phyloP scores from a whole-genome alignment of 2,329 filamentous ascomycete species.

The Raffaelea albimanens region DNA sequence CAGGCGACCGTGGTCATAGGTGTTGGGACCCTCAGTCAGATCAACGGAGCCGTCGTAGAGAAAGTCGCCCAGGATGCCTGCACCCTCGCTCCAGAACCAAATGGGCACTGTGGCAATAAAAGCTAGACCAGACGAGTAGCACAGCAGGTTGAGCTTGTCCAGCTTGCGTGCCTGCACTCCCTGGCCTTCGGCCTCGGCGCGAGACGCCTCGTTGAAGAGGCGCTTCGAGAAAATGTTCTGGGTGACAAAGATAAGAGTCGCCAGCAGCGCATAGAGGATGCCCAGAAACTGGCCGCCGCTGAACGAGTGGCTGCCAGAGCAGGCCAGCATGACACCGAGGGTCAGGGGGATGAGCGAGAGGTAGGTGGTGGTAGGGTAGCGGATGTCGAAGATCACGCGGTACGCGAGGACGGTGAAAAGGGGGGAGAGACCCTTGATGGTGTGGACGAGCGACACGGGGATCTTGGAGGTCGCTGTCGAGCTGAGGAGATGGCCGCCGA shows the following conservation, averaged over 20 bases:
- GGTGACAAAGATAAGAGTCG: constrained; percentile 90
- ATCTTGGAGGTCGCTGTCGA: constrained; percentile 92
- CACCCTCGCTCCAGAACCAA: constrained; percentile 88
- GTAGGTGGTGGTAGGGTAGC: constrained; percentile 80
- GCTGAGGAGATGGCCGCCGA: constrained; percentile 85
- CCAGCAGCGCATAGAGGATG: constrained; percentile 78
- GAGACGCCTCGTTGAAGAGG: constrained; percentile 88
- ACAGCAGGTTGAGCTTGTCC: constrained; percentile 93
- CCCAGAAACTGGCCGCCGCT: constrained; percentile 73
- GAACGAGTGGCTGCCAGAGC: constrained; percentile 70
- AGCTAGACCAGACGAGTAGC: constrained; percentile 91
- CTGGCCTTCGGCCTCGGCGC: constrained; percentile 66
- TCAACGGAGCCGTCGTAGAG: constrained; percentile 71
- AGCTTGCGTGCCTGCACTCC: constrained; percentile 63
- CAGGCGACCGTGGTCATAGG: constrained; percentile 65
- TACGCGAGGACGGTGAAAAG: constrained; percentile 94
- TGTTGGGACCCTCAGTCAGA: constrained; percentile 47
- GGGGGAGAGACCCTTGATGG: constrained; percentile 94
- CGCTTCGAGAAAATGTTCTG: constrained; percentile 99
- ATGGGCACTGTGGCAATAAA: constrained; percentile 82
- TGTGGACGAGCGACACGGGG: constrained; percentile 93
- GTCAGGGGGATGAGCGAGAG: constrained; percentile 85
- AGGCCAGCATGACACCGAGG: constrained; percentile 89
- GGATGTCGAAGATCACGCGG: constrained; percentile 77
- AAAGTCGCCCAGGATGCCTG: constrained; percentile 67